Evolutionary conservation across 352 stramenopile species (phyloP).

Genomic region (Pythium grandisporangium): DNA sequence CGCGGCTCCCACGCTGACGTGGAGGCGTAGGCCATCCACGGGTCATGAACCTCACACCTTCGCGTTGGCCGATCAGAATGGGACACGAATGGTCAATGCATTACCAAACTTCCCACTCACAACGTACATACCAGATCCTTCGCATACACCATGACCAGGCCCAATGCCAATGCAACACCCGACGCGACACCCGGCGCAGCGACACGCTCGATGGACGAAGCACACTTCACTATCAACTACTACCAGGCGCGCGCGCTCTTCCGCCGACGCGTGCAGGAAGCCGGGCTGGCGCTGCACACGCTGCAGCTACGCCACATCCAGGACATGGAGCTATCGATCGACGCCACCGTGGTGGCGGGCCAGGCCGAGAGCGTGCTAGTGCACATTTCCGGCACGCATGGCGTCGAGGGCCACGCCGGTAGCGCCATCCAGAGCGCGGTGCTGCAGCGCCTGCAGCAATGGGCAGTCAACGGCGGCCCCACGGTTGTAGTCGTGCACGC

Average conservation of each 20-base stretch:
- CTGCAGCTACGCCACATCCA: constrained; percentile 30
- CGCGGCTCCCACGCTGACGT: too few relatives aligned
- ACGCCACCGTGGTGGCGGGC: constrained; percentile 51
- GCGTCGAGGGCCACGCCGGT: constrained; percentile 76
- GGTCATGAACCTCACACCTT: too few relatives aligned
- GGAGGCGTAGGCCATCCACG: too few relatives aligned
- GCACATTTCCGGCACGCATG: constrained; percentile 76
- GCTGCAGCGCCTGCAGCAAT: constrained; percentile 7
- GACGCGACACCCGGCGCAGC: too few relatives aligned
- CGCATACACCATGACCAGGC: too few relatives aligned
- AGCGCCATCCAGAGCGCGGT: constrained; percentile 68
- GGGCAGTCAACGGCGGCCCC: constrained; percentile 15
- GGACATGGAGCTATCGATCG: constrained; percentile 49
- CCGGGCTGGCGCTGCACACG: constrained; percentile 28
- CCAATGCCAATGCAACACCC: too few relatives aligned
- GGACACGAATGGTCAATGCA: too few relatives aligned
- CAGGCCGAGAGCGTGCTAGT: constrained; percentile 41
- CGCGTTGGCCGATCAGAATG: too few relatives aligned
- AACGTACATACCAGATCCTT: too few relatives aligned
- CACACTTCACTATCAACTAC: constrained; percentile 50
- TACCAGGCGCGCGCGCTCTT: constrained; percentile 58
- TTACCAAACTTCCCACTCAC: too few relatives aligned
- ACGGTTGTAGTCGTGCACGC: constrained; percentile 90
- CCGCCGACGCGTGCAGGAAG: constrained; percentile 21
- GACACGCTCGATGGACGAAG: constrained; percentile 22